Conservation (phyloP, 805 yeast genomes). For the Naumovozyma baii region DNA sequence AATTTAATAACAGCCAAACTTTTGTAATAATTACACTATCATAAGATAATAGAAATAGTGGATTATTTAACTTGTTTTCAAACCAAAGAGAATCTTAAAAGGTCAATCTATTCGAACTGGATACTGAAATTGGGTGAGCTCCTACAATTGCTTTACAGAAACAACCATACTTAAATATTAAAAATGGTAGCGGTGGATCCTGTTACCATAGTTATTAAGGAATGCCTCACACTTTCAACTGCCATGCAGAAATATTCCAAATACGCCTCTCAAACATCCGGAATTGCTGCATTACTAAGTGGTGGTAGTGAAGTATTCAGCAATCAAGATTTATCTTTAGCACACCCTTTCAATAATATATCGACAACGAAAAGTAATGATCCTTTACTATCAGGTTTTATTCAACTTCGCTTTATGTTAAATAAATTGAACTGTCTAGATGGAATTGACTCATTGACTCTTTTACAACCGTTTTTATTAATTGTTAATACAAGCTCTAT, state of each 20-base stretch:
- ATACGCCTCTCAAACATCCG: slow-evolving; percentile 51
- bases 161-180: neutral
- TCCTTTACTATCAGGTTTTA: slow-evolving; percentile 69
- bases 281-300: slow-evolving; percentile 79
- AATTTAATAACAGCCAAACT: neutral
- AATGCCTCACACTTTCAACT: slow-evolving; percentile 75
- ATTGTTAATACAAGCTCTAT: slow-evolving; percentile 77
- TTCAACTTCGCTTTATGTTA: slow-evolving; percentile 66
- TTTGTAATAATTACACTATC: neutral
- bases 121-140: too few species aligned
- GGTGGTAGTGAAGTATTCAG: slow-evolving; percentile 47
- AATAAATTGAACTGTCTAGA: slow-evolving; percentile 43
- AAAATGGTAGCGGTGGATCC: slow-evolving; percentile 49
- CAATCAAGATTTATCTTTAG: slow-evolving; percentile 34
- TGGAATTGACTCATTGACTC: slow-evolving; percentile 58
- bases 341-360: slow-evolving; percentile 28
- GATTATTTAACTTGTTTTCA: too few species aligned
- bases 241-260: slow-evolving; percentile 83
- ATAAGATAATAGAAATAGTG: too few species aligned
- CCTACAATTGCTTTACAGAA: too few species aligned
- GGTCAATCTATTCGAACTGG: too few species aligned
- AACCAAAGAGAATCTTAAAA: too few species aligned
- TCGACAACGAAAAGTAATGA: slow-evolving; percentile 29
- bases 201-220: slow-evolving; percentile 73
- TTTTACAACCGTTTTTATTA: slow-evolving; percentile 78